Evolutionary conservation across 768 basidiomycete genomes (phyloP).

Genomic region (Tricholoma bakamatsutake): DNA sequence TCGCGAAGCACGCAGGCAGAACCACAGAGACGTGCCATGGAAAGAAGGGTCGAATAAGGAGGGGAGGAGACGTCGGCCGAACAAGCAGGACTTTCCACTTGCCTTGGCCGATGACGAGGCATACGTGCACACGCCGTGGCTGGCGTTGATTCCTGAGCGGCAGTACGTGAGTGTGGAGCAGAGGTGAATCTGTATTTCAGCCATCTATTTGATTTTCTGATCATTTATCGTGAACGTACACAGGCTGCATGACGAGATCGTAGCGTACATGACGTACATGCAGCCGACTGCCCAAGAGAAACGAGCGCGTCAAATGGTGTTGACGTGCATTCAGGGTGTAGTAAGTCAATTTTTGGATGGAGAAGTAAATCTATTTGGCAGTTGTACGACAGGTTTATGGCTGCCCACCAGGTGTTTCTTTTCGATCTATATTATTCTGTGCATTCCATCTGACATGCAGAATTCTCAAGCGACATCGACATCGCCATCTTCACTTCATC

Average conservation of each 20-base stretch:
- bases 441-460: neutral
- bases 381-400: conserved; percentile 52
- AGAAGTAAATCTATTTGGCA: conserved; percentile 52
- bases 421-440: neutral
- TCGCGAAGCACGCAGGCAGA: conserved; percentile 9
- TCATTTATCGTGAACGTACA: neutral
- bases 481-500: conserved; percentile 22
- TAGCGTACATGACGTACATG: conserved; percentile 50
- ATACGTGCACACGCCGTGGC: conserved; percentile 13
- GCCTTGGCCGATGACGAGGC: neutral
- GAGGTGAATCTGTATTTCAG: conserved; percentile 18
- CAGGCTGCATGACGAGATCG: conserved; percentile 62
- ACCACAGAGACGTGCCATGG: conserved; percentile 1
- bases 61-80: neutral
- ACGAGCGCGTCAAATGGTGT: conserved; percentile 37
- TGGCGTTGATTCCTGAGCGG: conserved; percentile 8
- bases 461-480: conserved; percentile 31
- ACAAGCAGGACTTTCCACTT: neutral
- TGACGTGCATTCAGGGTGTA: conserved; percentile 39
- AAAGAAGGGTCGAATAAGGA: neutral
- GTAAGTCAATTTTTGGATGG: conserved; percentile 43
- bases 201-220: neutral
- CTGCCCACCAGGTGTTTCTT: conserved; percentile 49
- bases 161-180: conserved; percentile 19
- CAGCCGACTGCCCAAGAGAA: conserved; percentile 48